These are phyloP conservation scores for Penicillium brevicompactum DNA, from an alignment of 2,329 filamentous ascomycete species.

Conservation along the genomic window DNA sequence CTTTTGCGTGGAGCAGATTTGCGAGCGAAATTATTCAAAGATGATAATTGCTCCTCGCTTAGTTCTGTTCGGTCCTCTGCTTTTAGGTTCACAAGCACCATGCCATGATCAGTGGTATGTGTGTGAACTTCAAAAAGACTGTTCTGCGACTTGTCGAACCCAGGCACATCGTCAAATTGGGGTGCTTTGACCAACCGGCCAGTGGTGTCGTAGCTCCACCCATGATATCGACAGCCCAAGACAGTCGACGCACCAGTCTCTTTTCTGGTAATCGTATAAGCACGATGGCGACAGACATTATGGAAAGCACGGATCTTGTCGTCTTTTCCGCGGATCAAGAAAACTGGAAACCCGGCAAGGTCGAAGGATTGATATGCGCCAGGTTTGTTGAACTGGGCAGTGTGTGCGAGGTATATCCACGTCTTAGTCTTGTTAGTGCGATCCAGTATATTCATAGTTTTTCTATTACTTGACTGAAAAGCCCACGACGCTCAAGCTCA, in stretches of 20 bases:
- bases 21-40: conserved; percentile 16
- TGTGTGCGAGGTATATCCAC: conserved; percentile 41
- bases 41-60: neutral
- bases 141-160: conserved; percentile 60
- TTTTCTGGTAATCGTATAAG: conserved; percentile 59
- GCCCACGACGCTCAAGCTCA: conserved; percentile 51
- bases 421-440: conserved; percentile 20
- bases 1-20: conserved; percentile 7
- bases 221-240: conserved; percentile 63
- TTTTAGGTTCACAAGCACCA: conserved; percentile 33
- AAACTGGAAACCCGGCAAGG: conserved; percentile 59
- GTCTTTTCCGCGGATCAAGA: conserved; percentile 55
- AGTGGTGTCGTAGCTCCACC: conserved; percentile 62
- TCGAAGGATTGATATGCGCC: conserved; percentile 62
- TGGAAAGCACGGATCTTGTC: conserved; percentile 61
- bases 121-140: conserved; percentile 50
- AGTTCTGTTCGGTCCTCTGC: conserved; percentile 10
- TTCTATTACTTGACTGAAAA: conserved; percentile 51
- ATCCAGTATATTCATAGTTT: neutral
- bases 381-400: conserved; percentile 51
- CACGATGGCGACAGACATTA: conserved; percentile 64
- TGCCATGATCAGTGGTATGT: conserved; percentile 22
- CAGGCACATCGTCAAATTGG: conserved; percentile 57
- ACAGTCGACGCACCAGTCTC: conserved; percentile 55
- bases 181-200: conserved; percentile 64